A percentile compares a stretch with the other conserved stretches of the same genome.
These are phyloP conservation scores for Spergularia marina DNA, from an alignment of 148 eudicot species.

Conservation along the genomic window DNA sequence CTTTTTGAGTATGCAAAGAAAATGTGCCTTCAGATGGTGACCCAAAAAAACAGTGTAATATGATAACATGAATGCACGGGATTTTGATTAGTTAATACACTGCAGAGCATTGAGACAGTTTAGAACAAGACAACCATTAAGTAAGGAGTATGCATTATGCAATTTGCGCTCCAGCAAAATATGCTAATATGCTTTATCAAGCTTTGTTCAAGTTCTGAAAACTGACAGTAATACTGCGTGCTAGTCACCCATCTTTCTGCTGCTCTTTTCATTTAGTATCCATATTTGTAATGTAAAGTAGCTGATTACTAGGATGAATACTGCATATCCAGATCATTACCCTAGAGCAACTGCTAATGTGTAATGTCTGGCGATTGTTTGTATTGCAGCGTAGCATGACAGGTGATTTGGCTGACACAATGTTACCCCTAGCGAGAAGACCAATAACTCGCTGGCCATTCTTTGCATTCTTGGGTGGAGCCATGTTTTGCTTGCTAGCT, in stretches of 20 bases:
- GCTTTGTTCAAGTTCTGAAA: background rate
- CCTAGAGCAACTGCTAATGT: background rate
- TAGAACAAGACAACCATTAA: too few species aligned
- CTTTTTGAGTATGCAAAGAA: too few species aligned
- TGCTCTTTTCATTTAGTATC: background rate
- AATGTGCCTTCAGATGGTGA: too few species aligned
- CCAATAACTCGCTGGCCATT: constrained; percentile 98
- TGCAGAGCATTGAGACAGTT: too few species aligned
- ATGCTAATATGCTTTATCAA: background rate
- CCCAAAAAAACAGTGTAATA: too few species aligned
- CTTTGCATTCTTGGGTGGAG: constrained; percentile 86
- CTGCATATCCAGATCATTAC: background rate
- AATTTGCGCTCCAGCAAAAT: background rate
- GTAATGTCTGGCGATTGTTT: background rate
- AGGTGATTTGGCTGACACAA: constrained; percentile 61
- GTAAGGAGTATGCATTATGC: too few species aligned
- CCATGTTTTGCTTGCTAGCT: constrained; percentile 92
- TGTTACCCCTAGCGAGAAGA: constrained; percentile 56
- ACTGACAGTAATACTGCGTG: too few species aligned
- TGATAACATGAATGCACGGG: too few species aligned
- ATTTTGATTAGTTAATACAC: too few species aligned
- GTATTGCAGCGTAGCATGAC: constrained; percentile 56
- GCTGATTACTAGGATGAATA: background rate
- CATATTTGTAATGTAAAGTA: background rate
- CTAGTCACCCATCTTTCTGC: too few species aligned